Evolutionary conservation across 108 stramenopile species (phyloP).

Genomic region (Cylindrotheca fusiformis): DNA sequence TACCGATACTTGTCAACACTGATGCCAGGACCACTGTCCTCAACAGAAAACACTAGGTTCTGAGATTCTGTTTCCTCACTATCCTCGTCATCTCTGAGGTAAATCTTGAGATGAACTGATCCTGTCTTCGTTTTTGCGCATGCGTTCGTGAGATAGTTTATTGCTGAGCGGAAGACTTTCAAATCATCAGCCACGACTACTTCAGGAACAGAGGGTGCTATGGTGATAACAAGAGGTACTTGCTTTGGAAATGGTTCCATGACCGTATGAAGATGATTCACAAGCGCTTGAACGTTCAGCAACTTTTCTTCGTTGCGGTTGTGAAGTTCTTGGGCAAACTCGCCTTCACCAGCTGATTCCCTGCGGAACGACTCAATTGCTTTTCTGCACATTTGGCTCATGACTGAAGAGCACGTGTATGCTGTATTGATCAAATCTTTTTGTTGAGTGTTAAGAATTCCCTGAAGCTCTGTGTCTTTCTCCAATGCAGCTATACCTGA

Average conservation of each 20-base stretch:
- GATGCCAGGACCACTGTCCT: constrained; percentile 66
- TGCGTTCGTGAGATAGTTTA: constrained; percentile 78
- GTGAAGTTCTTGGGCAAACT: background rate
- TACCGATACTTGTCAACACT: constrained; percentile 48
- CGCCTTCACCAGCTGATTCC: background rate
- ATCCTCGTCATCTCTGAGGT: constrained; percentile 16
- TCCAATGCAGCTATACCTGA: constrained; percentile 48
- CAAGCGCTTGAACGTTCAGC: constrained; percentile 30
- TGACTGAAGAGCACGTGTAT: constrained; percentile 43
- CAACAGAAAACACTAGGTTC: constrained; percentile 46
- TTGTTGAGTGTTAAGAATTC: constrained; percentile 39
- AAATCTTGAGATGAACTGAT: constrained; percentile 49
- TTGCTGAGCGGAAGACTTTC: constrained; percentile 59
- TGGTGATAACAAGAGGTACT: constrained; percentile 50
- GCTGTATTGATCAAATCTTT: constrained; percentile 51
- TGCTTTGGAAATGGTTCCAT: constrained; percentile 64
- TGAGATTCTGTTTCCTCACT: background rate
- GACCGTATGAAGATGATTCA: constrained; percentile 49
- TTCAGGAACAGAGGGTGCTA: constrained; percentile 49
- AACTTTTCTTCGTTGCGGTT: constrained; percentile 14
- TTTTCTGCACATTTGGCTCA: constrained; percentile 59
- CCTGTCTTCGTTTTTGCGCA: constrained; percentile 53
- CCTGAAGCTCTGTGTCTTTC: constrained; percentile 40
- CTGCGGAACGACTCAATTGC: constrained; percentile 51
- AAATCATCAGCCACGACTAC: constrained; percentile 55